Conservation (phyloP, 257 asterid genomes). For the Lantana camara region DNA sequence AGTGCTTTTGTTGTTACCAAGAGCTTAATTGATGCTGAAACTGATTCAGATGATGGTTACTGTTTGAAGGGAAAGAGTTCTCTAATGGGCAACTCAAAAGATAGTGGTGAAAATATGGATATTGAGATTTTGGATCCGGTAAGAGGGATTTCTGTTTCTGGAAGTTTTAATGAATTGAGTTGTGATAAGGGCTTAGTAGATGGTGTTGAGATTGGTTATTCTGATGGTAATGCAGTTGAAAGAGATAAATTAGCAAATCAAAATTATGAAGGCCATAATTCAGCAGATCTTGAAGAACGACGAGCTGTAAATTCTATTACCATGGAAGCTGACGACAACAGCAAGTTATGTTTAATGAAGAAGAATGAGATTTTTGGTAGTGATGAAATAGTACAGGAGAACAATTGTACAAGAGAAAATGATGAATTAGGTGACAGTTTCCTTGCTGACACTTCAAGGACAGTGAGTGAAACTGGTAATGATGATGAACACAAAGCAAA, state of each 20-base stretch:
- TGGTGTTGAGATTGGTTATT: background rate
- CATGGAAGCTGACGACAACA: constrained; percentile 14
- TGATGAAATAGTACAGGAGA: background rate
- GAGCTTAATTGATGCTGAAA: constrained; percentile 20
- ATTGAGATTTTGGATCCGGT: background rate
- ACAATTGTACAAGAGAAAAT: background rate
- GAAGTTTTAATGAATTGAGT: background rate
- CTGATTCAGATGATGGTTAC: constrained; percentile 11
- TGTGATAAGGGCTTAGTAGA: constrained; percentile 2
- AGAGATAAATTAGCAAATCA: background rate
- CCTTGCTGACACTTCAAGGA: constrained; percentile 3
- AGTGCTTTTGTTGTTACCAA: constrained; percentile 19
- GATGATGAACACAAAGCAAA: constrained; percentile 31
- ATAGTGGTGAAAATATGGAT: background rate
- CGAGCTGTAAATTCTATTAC: background rate
- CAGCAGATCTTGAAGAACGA: constrained; percentile 5
- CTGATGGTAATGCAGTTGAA: background rate
- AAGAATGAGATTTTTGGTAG: constrained; percentile 4
- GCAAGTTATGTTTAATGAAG: background rate
- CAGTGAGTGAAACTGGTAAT: constrained; percentile 22
- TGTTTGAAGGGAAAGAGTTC: background rate
- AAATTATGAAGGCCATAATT: background rate
- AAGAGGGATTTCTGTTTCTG: constrained; percentile 9
- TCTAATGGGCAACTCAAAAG: constrained; percentile 1
- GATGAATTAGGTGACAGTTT: constrained; percentile 8